Conservation (phyloP, 2,329 filamentous ascomycete species). For the Penicillium nordicum region DNA sequence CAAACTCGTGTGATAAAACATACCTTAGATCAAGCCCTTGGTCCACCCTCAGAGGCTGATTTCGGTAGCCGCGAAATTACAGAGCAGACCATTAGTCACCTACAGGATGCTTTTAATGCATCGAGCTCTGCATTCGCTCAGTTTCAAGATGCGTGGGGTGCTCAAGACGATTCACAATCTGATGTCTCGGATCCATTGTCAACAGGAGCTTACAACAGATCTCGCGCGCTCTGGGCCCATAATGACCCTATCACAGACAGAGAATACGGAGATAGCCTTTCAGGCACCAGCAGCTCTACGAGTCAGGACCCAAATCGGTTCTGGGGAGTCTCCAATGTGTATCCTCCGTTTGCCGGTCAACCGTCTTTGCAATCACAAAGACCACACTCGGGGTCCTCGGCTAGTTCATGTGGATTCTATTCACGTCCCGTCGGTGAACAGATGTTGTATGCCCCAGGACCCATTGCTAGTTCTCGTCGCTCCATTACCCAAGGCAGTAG, state of each 20-base stretch:
- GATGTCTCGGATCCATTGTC: conserved; percentile 45
- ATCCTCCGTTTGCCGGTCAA: conserved; percentile 19
- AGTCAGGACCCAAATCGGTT: conserved; percentile 31
- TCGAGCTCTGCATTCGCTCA: conserved; percentile 44
- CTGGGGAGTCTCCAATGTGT: conserved; percentile 28
- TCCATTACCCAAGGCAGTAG: conserved; percentile 33
- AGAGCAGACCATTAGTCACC: conserved; percentile 49
- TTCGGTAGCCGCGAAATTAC: conserved; percentile 49
- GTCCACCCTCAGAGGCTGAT: conserved; percentile 52
- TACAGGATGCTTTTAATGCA: conserved; percentile 53
- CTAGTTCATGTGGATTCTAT: conserved; percentile 27
- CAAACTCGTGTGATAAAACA: conserved; percentile 60
- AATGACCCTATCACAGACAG: conserved; percentile 27
- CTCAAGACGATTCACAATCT: conserved; percentile 44
- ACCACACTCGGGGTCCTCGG: conserved; percentile 35
- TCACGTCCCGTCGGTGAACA: conserved; percentile 33
- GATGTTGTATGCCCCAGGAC: conserved; percentile 25
- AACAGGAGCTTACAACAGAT: conserved; percentile 41
- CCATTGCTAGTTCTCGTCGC: conserved; percentile 27
- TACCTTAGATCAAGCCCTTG: conserved; percentile 58
- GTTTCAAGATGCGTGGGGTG: conserved; percentile 44
- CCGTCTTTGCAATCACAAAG: conserved; percentile 31
- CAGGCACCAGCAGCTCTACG: conserved; percentile 19
- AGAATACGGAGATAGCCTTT: conserved; percentile 24
- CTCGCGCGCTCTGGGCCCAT: conserved; percentile 34